Evolutionary conservation across 768 basidiomycete genomes (phyloP).

Genomic region (Suillus paluster): DNA sequence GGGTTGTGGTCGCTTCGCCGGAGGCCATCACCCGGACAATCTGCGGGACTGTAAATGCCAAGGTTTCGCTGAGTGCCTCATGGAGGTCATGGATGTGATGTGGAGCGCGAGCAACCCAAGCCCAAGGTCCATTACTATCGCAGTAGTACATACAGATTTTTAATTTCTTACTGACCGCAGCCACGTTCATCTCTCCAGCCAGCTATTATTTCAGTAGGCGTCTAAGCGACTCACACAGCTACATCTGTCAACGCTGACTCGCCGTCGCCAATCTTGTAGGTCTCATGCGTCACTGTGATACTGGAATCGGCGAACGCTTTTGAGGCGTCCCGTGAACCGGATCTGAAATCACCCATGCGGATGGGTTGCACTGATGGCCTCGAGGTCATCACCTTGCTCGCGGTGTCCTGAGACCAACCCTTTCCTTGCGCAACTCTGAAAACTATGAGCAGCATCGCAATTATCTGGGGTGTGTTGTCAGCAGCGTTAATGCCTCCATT

Average conservation of each 20-base stretch:
- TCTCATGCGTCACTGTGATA: background rate
- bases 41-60: background rate
- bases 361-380: background rate
- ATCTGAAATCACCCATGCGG: background rate
- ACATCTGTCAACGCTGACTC: background rate
- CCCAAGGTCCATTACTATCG: too few relatives aligned
- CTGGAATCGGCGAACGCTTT: background rate
- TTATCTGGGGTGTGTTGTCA: conserved; percentile 20
- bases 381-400: background rate
- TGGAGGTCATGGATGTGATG: too few relatives aligned
- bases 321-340: background rate
- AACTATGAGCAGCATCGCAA: conserved; percentile 35
- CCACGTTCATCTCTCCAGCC: too few relatives aligned
- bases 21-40: too few relatives aligned
- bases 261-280: background rate
- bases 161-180: too few relatives aligned
- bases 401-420: conserved; percentile 23
- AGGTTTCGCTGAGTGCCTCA: background rate
- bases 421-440: conserved; percentile 34
- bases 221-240: background rate
- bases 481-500: background rate
- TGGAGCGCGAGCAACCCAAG: too few relatives aligned
- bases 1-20: too few relatives aligned
- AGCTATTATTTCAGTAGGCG: background rate
- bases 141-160: too few relatives aligned